A percentile compares a stretch with the other conserved stretches of the same genome.
Evolutionary conservation across 768 basidiomycete genomes (phyloP).

Genomic region (Chalciporus piperatus): DNA sequence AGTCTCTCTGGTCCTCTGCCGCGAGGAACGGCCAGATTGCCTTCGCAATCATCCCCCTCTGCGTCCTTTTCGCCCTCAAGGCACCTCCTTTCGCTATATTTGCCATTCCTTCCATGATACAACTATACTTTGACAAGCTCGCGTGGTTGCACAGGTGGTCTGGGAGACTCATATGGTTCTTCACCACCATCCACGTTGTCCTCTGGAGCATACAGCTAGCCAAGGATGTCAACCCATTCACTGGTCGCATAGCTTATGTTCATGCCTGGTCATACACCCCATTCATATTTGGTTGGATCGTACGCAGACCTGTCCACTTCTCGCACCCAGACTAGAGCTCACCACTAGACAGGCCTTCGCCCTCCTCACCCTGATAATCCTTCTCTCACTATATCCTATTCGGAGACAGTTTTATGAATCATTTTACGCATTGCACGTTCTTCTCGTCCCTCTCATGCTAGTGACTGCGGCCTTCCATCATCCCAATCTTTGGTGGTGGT

Average conservation of each 20-base stretch:
- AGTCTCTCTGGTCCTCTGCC: constrained; percentile 72
- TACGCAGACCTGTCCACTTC: constrained; percentile 28
- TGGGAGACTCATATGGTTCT: constrained; percentile 66
- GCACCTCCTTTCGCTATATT: constrained; percentile 70
- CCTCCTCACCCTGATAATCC: constrained; percentile 50
- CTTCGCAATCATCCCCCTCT: constrained; percentile 70
- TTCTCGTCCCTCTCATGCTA: constrained; percentile 61
- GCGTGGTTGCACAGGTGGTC: constrained; percentile 69
- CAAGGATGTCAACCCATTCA: constrained; percentile 44
- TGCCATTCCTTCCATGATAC: constrained; percentile 56
- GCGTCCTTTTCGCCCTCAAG: constrained; percentile 68
- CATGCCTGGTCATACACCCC: constrained; percentile 58
- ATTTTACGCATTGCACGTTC: constrained; percentile 65
- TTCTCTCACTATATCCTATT: constrained; percentile 49
- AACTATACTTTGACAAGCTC: constrained; percentile 75
- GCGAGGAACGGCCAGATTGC: constrained; percentile 65
- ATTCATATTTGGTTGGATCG: constrained; percentile 63
- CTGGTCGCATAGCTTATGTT: constrained; percentile 41
- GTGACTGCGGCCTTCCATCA: constrained; percentile 65
- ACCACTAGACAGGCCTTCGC: constrained; percentile 47
- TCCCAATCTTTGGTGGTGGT: constrained; percentile 65
- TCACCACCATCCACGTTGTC: constrained; percentile 56
- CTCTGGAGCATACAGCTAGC: constrained; percentile 70
- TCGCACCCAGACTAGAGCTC: neutral
- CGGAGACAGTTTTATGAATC: constrained; percentile 55